phyloP scores from a whole-genome alignment of 306 rosid species.

The Trifolium subterraneum region DNA sequence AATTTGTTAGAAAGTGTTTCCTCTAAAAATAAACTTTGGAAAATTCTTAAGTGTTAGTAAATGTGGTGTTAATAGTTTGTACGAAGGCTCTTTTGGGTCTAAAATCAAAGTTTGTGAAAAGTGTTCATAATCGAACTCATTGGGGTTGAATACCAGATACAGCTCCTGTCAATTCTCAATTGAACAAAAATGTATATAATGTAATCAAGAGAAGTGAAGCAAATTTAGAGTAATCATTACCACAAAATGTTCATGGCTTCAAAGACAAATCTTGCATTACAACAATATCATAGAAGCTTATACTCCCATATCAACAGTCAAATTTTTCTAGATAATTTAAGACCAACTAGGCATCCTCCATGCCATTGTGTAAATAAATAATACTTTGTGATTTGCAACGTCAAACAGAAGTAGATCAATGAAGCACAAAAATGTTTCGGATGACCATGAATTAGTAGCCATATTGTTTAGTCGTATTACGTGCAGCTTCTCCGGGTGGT shows the following conservation, averaged over 20 bases:
- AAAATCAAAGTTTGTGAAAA: too few species aligned
- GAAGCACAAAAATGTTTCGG: constrained; percentile 35
- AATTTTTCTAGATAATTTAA: too few species aligned
- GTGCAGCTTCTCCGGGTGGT: constrained; percentile 48
- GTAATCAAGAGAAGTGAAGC: background rate
- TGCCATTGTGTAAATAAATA: constrained; percentile 21
- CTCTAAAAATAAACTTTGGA: too few species aligned
- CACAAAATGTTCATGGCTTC: background rate
- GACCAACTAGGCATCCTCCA: background rate
- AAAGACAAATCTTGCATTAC: constrained; percentile 28
- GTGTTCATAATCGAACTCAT: too few species aligned
- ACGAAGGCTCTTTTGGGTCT: too few species aligned
- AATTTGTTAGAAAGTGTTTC: too few species aligned
- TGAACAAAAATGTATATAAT: background rate
- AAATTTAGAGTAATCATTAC: background rate
- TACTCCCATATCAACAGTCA: too few species aligned
- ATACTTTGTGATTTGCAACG: constrained; percentile 18
- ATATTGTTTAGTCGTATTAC: constrained; percentile 45
- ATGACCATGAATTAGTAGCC: constrained; percentile 46
- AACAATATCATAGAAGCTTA: constrained; percentile 21
- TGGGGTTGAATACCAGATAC: too few species aligned
- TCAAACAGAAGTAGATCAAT: constrained; percentile 32
- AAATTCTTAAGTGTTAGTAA: too few species aligned
- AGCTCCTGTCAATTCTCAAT: too few species aligned
- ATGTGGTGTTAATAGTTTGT: too few species aligned